A percentile compares a stretch with the other conserved stretches of the same genome.
These are phyloP conservation scores for Coemansia sp. DNA, from an alignment of 192 early-diverging fungal species.

Conservation along the genomic window DNA sequence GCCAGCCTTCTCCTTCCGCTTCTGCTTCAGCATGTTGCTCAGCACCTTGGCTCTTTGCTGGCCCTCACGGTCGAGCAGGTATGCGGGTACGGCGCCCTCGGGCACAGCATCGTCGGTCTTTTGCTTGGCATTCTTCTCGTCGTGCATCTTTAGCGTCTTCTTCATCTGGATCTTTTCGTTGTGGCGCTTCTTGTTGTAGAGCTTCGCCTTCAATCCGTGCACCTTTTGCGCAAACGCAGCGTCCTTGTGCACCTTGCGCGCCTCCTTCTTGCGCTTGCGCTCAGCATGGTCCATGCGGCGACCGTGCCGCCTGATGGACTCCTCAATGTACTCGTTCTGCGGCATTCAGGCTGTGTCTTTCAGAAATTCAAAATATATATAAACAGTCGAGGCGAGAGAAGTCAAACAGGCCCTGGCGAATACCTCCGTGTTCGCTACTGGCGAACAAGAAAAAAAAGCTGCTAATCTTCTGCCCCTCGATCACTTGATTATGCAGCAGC, in stretches of 20 bases:
- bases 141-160: slow-evolving; percentile 98
- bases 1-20: slow-evolving; percentile 99
- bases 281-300: slow-evolving; percentile 93
- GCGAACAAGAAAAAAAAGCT: not conserved
- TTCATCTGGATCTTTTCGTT: slow-evolving; percentile 99
- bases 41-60: slow-evolving; percentile 95
- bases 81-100: slow-evolving; percentile 95
- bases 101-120: slow-evolving; percentile 84
- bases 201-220: slow-evolving; percentile 95
- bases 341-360: slow-evolving; percentile 30
- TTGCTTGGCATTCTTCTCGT: slow-evolving; percentile 94
- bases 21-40: slow-evolving; percentile 99
- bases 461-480: not conserved
- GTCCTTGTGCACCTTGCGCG: slow-evolving; percentile 87
- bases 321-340: slow-evolving; percentile 99
- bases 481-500: not conserved
- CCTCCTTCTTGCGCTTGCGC: slow-evolving; percentile 95
- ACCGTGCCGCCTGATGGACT: slow-evolving; percentile 95
- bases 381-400: not conserved
- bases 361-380: not conserved
- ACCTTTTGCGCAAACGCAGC: slow-evolving; percentile 95
- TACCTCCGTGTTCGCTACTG: not conserved
- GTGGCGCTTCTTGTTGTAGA: slow-evolving; percentile 98
- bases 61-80: slow-evolving; percentile 97
- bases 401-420: not conserved